A percentile compares a stretch with the other conserved stretches of the same genome.
Evolutionary conservation across 805 yeast species (phyloP).

Genomic region (Wickerhamomyces tratensis): DNA sequence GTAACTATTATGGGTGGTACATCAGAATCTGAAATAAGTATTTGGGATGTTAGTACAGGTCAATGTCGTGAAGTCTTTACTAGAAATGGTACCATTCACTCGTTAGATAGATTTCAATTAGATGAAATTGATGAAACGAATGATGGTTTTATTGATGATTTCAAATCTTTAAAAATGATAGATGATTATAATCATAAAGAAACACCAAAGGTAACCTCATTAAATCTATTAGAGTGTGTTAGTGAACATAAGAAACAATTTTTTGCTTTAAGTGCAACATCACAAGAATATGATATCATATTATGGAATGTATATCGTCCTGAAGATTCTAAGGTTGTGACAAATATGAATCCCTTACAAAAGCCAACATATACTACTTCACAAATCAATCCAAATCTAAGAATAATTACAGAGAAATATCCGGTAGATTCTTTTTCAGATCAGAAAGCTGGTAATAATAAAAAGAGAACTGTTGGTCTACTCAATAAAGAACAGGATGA

Average conservation of each 20-base stretch:
- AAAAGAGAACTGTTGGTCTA: slow-evolving; percentile 18
- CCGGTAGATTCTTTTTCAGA: slow-evolving; percentile 5
- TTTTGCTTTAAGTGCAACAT: slow-evolving; percentile 4
- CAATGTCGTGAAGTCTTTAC: slow-evolving; percentile 41
- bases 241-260: slow-evolving; percentile 5
- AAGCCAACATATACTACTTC: slow-evolving; percentile 10
- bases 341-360: slow-evolving; percentile 15
- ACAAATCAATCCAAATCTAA: slow-evolving; percentile 28
- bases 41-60: slow-evolving; percentile 67
- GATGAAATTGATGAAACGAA: slow-evolving; percentile 8
- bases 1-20: slow-evolving; percentile 63
- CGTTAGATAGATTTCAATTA: slow-evolving; percentile 11
- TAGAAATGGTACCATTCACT: slow-evolving; percentile 3
- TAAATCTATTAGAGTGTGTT: not conserved
- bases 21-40: slow-evolving; percentile 44
- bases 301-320: slow-evolving; percentile 29
- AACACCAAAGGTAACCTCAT: not conserved
- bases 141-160: not conserved
- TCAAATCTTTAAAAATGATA: not conserved
- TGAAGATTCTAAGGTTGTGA: slow-evolving; percentile 22
- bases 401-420: slow-evolving; percentile 30
- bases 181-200: not conserved
- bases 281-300: slow-evolving; percentile 12
- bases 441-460: slow-evolving; percentile 3
- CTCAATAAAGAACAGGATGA: slow-evolving; percentile 35